Percentiles rank a stretch among this genome's conserved stretches.
Conservation (phyloP, 148 eudicot species). For the Rhododendron ovatum region DNA sequence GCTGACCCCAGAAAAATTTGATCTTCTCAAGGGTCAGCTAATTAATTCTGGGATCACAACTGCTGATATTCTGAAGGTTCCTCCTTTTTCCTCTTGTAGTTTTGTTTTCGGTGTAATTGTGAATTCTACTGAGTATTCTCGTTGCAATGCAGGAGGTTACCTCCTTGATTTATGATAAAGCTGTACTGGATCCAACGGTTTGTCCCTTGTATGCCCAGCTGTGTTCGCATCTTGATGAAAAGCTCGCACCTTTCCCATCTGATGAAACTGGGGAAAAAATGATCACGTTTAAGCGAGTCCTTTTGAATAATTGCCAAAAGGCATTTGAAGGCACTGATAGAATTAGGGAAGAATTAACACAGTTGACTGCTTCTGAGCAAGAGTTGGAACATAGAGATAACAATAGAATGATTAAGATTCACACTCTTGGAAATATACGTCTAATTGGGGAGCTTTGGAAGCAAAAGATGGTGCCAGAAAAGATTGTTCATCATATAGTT, state of each 20-base stretch:
- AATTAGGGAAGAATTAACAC: slow-evolving; percentile 6
- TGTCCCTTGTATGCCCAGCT: slow-evolving; percentile 87
- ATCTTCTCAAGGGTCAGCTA: slow-evolving; percentile 79
- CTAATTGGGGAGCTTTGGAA: too few species aligned
- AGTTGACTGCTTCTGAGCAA: too few species aligned
- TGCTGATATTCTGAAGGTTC: slow-evolving; percentile 83
- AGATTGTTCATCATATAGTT: too few species aligned
- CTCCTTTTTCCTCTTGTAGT: background rate
- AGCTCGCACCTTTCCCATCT: slow-evolving; percentile 75
- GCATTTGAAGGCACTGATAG: slow-evolving; percentile 90
- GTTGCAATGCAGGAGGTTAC: slow-evolving; percentile 64
- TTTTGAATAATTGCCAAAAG: slow-evolving; percentile 86
- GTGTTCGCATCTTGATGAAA: slow-evolving; percentile 76
- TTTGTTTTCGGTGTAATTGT: background rate
- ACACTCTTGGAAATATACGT: too few species aligned
- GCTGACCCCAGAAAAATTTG: slow-evolving; percentile 85
- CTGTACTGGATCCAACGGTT: slow-evolving; percentile 89
- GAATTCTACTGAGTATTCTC: slow-evolving; percentile 12
- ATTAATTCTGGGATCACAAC: slow-evolving; percentile 80
- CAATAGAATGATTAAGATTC: too few species aligned
- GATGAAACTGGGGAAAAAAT: slow-evolving; percentile 77
- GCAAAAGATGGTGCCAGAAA: too few species aligned
- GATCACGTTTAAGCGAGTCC: slow-evolving; percentile 77
- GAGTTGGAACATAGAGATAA: too few species aligned
- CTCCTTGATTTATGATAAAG: slow-evolving; percentile 91